phyloP scores from a whole-genome alignment of 2,329 filamentous ascomycete genomes.

The Nemania diffusa region DNA sequence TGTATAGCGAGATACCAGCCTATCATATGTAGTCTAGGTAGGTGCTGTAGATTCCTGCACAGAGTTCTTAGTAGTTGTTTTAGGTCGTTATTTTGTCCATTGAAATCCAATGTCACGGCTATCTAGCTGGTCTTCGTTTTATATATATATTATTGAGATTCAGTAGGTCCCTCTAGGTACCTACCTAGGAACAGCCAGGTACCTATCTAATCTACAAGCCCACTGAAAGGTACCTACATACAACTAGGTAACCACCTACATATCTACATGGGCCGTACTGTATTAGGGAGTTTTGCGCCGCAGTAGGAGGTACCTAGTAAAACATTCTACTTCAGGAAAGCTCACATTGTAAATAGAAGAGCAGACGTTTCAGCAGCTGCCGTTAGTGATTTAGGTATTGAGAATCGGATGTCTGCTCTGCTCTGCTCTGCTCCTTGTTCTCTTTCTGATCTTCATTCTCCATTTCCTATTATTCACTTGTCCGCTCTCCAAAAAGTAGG shows the following conservation, averaged over 20 bases:
- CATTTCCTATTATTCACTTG: neutral
- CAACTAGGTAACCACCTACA: neutral
- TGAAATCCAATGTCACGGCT: no score
- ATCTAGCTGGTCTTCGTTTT: no score
- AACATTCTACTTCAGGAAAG: neutral
- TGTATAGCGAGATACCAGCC: no score
- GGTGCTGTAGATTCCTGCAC: no score
- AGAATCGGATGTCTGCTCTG: neutral
- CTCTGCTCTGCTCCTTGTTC: neutral
- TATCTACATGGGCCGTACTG: no score
- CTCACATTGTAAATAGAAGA: constrained; percentile 27
- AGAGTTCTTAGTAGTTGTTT: no score
- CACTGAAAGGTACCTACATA: neutral
- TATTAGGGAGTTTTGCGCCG: neutral
- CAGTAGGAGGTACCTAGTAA: neutral
- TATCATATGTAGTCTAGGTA: no score
- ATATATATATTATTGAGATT: no score
- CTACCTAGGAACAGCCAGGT: no score
- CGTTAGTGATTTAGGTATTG: constrained; percentile 2
- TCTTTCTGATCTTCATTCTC: neutral
- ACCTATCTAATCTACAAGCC: neutral
- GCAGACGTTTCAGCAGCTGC: constrained; percentile 12
- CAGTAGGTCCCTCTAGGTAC: no score
- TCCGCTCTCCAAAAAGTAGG: neutral
- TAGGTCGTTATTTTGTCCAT: no score